A percentile compares a stretch with the other conserved stretches of the same genome.
Evolutionary conservation across 805 yeast species (phyloP).

Genomic region (Clavispora asparagi): DNA sequence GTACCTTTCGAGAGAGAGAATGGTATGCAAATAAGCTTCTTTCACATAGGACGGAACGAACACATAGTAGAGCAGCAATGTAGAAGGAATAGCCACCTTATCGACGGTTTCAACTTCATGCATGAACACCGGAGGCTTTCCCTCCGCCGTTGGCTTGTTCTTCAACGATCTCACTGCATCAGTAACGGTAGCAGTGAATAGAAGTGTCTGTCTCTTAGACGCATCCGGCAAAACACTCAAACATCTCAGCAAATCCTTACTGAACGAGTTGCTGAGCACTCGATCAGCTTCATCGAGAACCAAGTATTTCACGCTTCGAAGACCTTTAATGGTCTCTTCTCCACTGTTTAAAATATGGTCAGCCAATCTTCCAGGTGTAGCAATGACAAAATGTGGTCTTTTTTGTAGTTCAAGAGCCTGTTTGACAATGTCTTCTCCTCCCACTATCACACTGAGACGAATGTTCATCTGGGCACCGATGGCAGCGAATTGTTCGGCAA

Average conservation of each 20-base stretch:
- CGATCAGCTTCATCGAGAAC: conserved; percentile 97
- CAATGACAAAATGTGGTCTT: conserved; percentile 90
- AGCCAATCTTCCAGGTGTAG: conserved; percentile 95
- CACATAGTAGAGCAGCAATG: conserved; percentile 59
- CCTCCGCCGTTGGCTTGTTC: conserved; percentile 54
- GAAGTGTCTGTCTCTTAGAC: conserved; percentile 72
- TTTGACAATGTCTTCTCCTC: conserved; percentile 90
- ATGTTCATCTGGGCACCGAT: conserved; percentile 86
- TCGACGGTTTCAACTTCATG: conserved; percentile 75
- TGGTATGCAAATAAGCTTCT: conserved; percentile 76
- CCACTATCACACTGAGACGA: conserved; percentile 78
- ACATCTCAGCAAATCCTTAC: conserved; percentile 70
- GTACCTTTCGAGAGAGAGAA: conserved; percentile 60
- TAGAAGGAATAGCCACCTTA: conserved; percentile 74
- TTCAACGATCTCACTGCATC: conserved; percentile 82
- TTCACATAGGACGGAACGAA: conserved; percentile 84
- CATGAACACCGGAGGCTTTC: conserved; percentile 51
- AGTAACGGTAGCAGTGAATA: conserved; percentile 95
- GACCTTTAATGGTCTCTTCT: conserved; percentile 77
- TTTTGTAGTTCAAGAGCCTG: conserved; percentile 79
- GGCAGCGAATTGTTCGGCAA: conserved; percentile 94
- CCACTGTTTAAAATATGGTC: conserved; percentile 87
- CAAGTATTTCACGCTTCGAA: conserved; percentile 70
- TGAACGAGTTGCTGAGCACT: conserved; percentile 76
- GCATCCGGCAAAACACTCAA: conserved; percentile 68